A percentile compares a stretch with the other conserved stretches of the same genome.
phyloP scores from a whole-genome alignment of 1,284 basidiomycete genomes.

The Stygiomarasmius scandens region DNA sequence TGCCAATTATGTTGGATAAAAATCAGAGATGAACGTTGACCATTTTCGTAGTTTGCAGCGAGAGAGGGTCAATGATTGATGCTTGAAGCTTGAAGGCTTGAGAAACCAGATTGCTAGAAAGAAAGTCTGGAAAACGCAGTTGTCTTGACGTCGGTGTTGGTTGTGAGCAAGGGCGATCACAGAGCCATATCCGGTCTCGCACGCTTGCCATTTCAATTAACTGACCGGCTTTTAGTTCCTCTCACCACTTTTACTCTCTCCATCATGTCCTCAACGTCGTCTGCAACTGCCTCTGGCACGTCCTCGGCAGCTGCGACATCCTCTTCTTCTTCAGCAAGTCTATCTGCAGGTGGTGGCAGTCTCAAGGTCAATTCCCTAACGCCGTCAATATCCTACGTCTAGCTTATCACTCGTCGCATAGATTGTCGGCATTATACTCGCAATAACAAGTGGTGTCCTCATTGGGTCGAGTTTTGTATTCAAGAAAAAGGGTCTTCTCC shows the following conservation, averaged over 20 bases:
- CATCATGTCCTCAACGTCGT: conserved; percentile 16
- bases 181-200: no score
- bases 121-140: no score
- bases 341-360: conserved; percentile 26
- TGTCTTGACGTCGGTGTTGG: no score
- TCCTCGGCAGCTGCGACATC: conserved; percentile 27
- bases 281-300: conserved; percentile 18
- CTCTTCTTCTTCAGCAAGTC: conserved; percentile 20
- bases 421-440: conserved; percentile 81
- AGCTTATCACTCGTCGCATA: conserved; percentile 26
- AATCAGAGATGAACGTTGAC: no score
- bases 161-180: no score
- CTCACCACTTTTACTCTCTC: neutral
- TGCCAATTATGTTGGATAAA: no score
- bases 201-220: no score
- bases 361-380: conserved; percentile 31
- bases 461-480: conserved; percentile 94
- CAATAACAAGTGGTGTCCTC: conserved; percentile 82
- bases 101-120: neutral
- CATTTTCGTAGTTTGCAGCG: no score
- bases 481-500: conserved; percentile 92
- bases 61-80: neutral
- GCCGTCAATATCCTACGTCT: neutral
- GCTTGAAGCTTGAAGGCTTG: neutral
- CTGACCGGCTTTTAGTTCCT: neutral